Percentiles rank a stretch among this genome's conserved stretches.
Evolutionary conservation across 192 early-diverging fungal genomes (phyloP).

Genomic region (Dispira parvispora): DNA sequence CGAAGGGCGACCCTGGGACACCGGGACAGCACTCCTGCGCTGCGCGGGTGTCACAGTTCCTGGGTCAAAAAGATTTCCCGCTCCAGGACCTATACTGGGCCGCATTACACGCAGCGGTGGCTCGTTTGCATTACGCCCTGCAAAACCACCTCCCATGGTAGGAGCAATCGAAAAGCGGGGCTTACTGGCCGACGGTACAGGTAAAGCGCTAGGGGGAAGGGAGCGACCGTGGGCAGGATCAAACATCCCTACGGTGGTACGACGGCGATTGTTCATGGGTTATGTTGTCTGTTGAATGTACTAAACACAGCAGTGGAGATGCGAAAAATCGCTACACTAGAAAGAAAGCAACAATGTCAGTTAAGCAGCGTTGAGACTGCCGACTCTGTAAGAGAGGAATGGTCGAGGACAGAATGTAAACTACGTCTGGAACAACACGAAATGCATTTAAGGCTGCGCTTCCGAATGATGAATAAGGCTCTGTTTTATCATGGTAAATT

Average conservation of each 20-base stretch:
- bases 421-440: too few species aligned
- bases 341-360: too few species aligned
- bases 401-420: too few species aligned
- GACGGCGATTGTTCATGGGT: constrained; percentile 8
- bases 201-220: not conserved
- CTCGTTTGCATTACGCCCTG: not conserved
- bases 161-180: constrained; percentile 4
- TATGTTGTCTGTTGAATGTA: too few species aligned
- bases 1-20: not conserved
- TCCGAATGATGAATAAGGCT: too few species aligned
- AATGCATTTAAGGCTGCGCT: too few species aligned
- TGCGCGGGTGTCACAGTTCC: not conserved
- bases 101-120: not conserved
- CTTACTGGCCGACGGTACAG: not conserved
- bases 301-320: too few species aligned
- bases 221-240: constrained; percentile 4
- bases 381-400: too few species aligned
- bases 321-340: too few species aligned
- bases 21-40: not conserved
- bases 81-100: not conserved
- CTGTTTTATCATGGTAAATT: too few species aligned
- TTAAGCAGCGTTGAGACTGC: too few species aligned
- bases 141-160: not conserved
- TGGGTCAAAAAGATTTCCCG: not conserved
- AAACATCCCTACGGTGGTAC: constrained; percentile 4